phyloP scores from a whole-genome alignment of 2,329 filamentous ascomycete species.

The Colletotrichum lini region DNA sequence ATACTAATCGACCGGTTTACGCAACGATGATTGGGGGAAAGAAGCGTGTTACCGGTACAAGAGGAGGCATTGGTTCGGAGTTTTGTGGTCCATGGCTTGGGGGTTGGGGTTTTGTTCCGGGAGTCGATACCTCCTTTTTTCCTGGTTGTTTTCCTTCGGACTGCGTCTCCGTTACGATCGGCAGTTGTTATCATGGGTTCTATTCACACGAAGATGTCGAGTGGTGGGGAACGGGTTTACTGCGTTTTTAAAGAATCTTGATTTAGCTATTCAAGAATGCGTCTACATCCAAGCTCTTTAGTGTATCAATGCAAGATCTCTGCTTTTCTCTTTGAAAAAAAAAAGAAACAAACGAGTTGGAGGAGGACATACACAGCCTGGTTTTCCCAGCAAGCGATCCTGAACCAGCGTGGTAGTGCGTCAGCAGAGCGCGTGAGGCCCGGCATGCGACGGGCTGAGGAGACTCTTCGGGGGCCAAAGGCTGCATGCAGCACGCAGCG shows the following conservation, averaged over 20 bases:
- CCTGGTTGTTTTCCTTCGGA: neutral
- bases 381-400: neutral
- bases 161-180: neutral
- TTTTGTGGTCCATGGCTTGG: constrained; percentile 1
- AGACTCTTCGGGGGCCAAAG: neutral
- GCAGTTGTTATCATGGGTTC: neutral
- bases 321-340: neutral
- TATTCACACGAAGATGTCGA: neutral
- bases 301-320: no score
- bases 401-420: neutral
- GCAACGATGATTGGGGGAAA: neutral
- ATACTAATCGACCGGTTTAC: neutral
- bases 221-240: neutral
- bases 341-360: no score
- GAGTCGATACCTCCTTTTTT: neutral
- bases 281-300: neutral
- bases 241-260: neutral
- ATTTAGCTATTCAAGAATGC: neutral
- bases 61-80: constrained; percentile 11
- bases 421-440: neutral
- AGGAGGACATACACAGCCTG: neutral
- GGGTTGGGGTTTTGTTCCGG: neutral
- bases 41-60: neutral
- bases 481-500: neutral
- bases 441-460: neutral